A percentile compares a stretch with the other conserved stretches of the same genome.
phyloP scores from a whole-genome alignment of 2,329 filamentous ascomycete genomes.

The Calonectria multiphialidica region DNA sequence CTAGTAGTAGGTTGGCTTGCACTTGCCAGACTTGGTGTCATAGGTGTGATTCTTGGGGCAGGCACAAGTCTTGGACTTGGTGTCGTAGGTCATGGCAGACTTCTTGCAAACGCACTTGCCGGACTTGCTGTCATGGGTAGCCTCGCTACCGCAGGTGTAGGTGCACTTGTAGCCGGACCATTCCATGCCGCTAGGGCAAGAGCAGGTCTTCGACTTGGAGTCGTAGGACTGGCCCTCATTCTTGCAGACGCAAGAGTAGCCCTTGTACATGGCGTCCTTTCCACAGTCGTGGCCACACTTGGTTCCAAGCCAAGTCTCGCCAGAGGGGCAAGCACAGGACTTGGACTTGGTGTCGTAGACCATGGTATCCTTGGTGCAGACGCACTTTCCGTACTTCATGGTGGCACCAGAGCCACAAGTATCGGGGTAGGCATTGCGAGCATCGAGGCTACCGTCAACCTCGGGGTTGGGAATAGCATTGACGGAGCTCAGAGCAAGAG shows the following conservation, averaged over 20 bases:
- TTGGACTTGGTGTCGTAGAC: background rate
- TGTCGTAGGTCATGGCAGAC: background rate
- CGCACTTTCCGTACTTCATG: slow-evolving; percentile 13
- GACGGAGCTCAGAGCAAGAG: slow-evolving; percentile 32
- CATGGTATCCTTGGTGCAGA: slow-evolving; percentile 1
- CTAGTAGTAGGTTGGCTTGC: background rate
- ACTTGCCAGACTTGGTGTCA: background rate
- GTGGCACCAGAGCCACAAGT: slow-evolving; percentile 10
- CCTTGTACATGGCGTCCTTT: background rate
- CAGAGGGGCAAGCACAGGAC: background rate
- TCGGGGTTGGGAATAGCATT: slow-evolving; percentile 34
- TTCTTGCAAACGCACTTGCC: background rate
- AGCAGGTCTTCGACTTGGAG: background rate
- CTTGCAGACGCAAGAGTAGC: background rate
- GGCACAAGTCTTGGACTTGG: slow-evolving; percentile 23
- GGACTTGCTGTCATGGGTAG: background rate
- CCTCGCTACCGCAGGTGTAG: background rate
- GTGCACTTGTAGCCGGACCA: slow-evolving; percentile 1
- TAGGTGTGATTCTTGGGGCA: background rate
- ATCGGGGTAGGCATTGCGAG: slow-evolving; percentile 26
- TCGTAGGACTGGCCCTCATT: slow-evolving; percentile 9
- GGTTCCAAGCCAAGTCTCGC: background rate
- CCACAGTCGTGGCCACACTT: slow-evolving; percentile 5
- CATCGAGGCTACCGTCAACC: slow-evolving; percentile 27
- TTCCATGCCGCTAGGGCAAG: background rate